A percentile compares a stretch with the other conserved stretches of the same genome.
phyloP scores from a whole-genome alignment of 2,329 filamentous ascomycete species.

The Hypoxylon sp. region DNA sequence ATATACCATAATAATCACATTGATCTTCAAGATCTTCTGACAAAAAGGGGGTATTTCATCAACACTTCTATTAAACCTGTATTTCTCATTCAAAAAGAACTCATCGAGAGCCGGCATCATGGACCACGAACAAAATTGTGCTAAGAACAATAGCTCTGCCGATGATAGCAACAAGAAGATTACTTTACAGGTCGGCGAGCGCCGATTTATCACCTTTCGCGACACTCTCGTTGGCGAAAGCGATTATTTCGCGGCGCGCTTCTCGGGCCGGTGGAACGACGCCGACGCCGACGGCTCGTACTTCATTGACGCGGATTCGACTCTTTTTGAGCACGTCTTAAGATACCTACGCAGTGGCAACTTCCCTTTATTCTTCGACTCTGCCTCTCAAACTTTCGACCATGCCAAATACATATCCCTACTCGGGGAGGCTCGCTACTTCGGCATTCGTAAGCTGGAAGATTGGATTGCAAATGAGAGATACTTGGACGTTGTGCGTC shows the following conservation, averaged over 20 bases:
- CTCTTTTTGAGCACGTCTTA: conserved; percentile 57
- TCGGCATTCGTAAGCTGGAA: conserved; percentile 52
- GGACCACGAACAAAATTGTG: not conserved
- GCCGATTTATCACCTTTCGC: conserved; percentile 42
- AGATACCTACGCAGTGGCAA: conserved; percentile 54
- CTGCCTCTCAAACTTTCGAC: conserved; percentile 51
- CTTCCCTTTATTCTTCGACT: conserved; percentile 56
- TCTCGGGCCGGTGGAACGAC: conserved; percentile 49
- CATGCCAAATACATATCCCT: conserved; percentile 55
- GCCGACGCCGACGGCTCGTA: conserved; percentile 52
- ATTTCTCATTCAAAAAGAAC: not conserved
- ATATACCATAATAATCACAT: not conserved
- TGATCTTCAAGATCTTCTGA: not conserved
- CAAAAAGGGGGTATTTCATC: not conserved
- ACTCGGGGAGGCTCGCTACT: conserved; percentile 55
- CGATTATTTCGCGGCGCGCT: conserved; percentile 45
- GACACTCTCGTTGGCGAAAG: conserved; percentile 46
- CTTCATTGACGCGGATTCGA: conserved; percentile 58
- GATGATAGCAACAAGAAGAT: not conserved
- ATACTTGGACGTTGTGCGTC: conserved; percentile 48
- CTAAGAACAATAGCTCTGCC: not conserved
- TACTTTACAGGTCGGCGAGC: conserved; percentile 44
- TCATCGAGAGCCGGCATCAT: not conserved
- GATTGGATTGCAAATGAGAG: conserved; percentile 52
- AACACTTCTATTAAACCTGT: not conserved